A percentile compares a stretch with the other conserved stretches of the same genome.
Evolutionary conservation across 257 asterid species (phyloP).

Genomic region (Plantago ovata): DNA sequence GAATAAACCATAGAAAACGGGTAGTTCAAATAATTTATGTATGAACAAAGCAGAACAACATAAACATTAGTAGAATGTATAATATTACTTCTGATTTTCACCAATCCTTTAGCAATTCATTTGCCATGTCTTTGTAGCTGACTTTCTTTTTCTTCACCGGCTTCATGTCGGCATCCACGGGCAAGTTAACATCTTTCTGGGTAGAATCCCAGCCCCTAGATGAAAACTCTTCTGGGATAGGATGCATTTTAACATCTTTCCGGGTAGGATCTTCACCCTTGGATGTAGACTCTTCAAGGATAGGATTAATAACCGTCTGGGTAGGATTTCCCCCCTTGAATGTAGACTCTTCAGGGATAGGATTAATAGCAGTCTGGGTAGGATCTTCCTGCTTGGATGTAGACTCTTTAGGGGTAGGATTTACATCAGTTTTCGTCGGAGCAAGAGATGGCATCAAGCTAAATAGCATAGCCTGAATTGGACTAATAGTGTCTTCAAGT

Average conservation of each 20-base stretch:
- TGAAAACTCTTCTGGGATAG: slow-evolving; percentile 25
- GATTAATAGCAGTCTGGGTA: too few species aligned
- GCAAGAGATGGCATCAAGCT: slow-evolving; percentile 60
- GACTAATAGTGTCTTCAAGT: slow-evolving; percentile 40
- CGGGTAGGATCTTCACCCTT: too few species aligned
- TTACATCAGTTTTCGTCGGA: slow-evolving; percentile 22
- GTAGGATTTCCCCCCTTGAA: too few species aligned
- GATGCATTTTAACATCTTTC: slow-evolving; percentile 6
- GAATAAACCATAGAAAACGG: too few species aligned
- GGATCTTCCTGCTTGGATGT: too few species aligned
- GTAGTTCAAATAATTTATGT: too few species aligned
- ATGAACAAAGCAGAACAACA: too few species aligned
- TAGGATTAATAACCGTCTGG: too few species aligned
- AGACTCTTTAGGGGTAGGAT: too few species aligned
- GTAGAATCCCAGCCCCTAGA: slow-evolving; percentile 3
- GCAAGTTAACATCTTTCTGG: slow-evolving; percentile 18
- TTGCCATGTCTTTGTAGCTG: slow-evolving; percentile 77
- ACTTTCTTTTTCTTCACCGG: slow-evolving; percentile 77
- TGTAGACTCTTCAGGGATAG: too few species aligned
- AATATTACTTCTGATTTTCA: slow-evolving; percentile 30
- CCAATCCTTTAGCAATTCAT: slow-evolving; percentile 72
- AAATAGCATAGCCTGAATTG: slow-evolving; percentile 61
- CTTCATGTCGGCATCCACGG: slow-evolving; percentile 26
- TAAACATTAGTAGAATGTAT: too few species aligned
- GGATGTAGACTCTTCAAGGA: too few species aligned